Conservation (phyloP, 2,329 filamentous ascomycete species). For the Didymella pomorum region DNA sequence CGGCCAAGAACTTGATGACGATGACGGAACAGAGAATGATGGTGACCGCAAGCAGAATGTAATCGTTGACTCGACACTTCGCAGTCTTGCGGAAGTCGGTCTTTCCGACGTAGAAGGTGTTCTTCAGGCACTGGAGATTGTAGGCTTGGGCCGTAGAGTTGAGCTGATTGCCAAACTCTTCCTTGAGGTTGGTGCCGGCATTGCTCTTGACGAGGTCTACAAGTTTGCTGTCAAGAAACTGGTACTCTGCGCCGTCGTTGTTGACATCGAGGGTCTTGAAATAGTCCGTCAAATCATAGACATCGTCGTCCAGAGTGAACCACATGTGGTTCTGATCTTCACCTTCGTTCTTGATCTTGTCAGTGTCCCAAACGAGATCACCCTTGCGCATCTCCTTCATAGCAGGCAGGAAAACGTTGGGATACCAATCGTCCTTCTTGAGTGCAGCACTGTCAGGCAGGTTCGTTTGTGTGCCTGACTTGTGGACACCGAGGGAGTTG, state of each 20-base stretch:
- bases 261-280: conserved; percentile 75
- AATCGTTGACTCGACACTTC: conserved; percentile 87
- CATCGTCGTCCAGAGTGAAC: conserved; percentile 76
- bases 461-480: conserved; percentile 68
- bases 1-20: conserved; percentile 86
- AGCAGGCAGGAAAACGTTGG: conserved; percentile 72
- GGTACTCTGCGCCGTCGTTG: conserved; percentile 65
- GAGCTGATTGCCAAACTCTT: conserved; percentile 66
- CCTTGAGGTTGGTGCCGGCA: conserved; percentile 79
- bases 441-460: conserved; percentile 65
- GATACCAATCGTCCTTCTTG: conserved; percentile 77
- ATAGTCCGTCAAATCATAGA: conserved; percentile 94
- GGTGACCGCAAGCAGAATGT: conserved; percentile 87
- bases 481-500: conserved; percentile 68
- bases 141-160: conserved; percentile 65
- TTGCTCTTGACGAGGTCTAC: conserved; percentile 75
- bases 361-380: conserved; percentile 75
- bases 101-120: conserved; percentile 82
- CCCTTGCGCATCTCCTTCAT: conserved; percentile 91
- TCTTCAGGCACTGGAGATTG: conserved; percentile 81
- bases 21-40: conserved; percentile 83
- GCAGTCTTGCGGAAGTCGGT: conserved; percentile 82
- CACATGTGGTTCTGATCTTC: conserved; percentile 73
- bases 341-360: conserved; percentile 70
- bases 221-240: conserved; percentile 76